A percentile compares a stretch with the other conserved stretches of the same genome.
phyloP scores from a whole-genome alignment of 2,329 filamentous ascomycete genomes.

The Clarireedia monteithiana region DNA sequence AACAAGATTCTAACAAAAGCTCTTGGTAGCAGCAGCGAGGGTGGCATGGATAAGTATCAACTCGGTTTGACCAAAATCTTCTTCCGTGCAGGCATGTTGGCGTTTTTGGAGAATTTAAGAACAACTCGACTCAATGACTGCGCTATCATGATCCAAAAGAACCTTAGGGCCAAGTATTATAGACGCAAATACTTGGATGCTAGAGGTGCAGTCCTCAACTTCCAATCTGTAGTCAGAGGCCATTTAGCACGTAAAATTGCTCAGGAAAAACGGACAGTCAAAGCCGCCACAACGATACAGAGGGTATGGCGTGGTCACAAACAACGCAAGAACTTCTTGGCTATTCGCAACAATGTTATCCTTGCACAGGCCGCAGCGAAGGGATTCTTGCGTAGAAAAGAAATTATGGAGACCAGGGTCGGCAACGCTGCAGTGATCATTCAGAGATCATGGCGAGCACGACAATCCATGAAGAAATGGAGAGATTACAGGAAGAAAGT shows the following conservation, averaged over 20 bases:
- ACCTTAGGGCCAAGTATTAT: slow-evolving; percentile 91
- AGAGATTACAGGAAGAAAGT: slow-evolving; percentile 85
- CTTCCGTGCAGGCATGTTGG: slow-evolving; percentile 98
- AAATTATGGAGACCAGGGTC: slow-evolving; percentile 88
- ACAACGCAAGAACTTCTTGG: slow-evolving; percentile 72
- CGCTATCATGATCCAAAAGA: slow-evolving; percentile 98
- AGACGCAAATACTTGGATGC: slow-evolving; percentile 84
- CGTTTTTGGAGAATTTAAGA: slow-evolving; percentile 89
- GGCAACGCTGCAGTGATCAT: slow-evolving; percentile 88
- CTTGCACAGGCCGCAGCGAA: slow-evolving; percentile 85
- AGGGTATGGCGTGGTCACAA: slow-evolving; percentile 90
- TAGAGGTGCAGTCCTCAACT: slow-evolving; percentile 68
- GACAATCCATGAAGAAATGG: slow-evolving; percentile 72
- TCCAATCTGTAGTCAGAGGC: slow-evolving; percentile 73
- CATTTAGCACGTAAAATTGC: slow-evolving; percentile 70
- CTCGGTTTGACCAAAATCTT: slow-evolving; percentile 98
- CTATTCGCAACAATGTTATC: slow-evolving; percentile 76
- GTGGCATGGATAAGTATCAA: slow-evolving; percentile 88
- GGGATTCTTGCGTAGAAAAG: slow-evolving; percentile 82
- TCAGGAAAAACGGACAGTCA: slow-evolving; percentile 73
- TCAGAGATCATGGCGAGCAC: slow-evolving; percentile 81
- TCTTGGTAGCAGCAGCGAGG: slow-evolving; percentile 66
- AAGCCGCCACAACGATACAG: slow-evolving; percentile 90
- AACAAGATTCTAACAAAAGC: slow-evolving; percentile 86
- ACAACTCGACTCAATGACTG: slow-evolving; percentile 87